Evolutionary conservation across 371 early-diverging fungal species (phyloP), one percentile per base, ranked within the genome.

Genomic region (Mortierella sp.): DNA sequence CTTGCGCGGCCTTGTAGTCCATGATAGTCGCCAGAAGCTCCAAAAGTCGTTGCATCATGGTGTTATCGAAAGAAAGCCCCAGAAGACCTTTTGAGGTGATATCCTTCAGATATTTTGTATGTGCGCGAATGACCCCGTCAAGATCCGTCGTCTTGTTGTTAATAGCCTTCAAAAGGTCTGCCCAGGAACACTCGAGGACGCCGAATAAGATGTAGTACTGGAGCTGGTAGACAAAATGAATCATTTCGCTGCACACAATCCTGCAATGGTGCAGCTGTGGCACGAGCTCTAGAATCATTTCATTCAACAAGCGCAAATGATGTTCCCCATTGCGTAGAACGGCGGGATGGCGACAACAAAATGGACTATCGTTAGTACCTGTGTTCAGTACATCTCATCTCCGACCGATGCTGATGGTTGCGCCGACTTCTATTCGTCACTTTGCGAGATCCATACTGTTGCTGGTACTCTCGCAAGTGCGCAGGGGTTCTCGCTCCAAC

Each of bases 131-230:
- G 47, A 93, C 76, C 2, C 80, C 79, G 66, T 95, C 94, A 21
- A 94, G 67, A 73, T 93, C 94, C 3, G 85, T 87, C 12, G 85
- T 83, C 39, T 86, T 82, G 56, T 81, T 81, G 24, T 85, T 70
- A 19, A 94, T 84, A 45, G 86, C 80, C 19, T 82, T 83, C 10
- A 83, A 71, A 23, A 98, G 81, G 71, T 91, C 90, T 38, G 87
- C 89, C 97, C 98, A 98, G 0, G 96, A 91, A 55, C 91, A 91
- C 80, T 97, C 98, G 23, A 98, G 83, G 12, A 94, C 94, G 85
- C 94, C 80, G 51, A 83, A 73, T 46, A 71, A 70, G 31, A 83
- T 79, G 60, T 55, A 64, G 69, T 95, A 94, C 80, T 97, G 96
- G 57, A 97, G 80, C 71, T 97, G 96, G 67, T 90, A 87, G 26